Percentiles rank a stretch among this genome's conserved stretches.
Evolutionary conservation across 2,329 filamentous ascomycete species (phyloP).

Genomic region (Penicillium crustosum): DNA sequence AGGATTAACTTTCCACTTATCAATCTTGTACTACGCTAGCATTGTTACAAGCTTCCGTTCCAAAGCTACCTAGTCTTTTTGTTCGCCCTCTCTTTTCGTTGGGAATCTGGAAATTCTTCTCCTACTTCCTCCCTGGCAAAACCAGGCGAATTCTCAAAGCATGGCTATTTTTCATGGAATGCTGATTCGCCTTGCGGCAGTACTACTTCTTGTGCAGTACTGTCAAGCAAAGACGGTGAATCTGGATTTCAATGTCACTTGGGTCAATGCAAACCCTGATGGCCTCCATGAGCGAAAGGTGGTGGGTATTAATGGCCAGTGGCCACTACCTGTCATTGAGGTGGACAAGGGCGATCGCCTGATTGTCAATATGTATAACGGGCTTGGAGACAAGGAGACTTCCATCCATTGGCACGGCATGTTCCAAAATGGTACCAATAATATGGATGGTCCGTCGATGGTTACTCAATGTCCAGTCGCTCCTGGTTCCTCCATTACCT

Average conservation of each 20-base stretch:
- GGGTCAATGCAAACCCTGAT: slow-evolving; percentile 58
- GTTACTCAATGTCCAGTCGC: slow-evolving; percentile 68
- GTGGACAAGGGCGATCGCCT: slow-evolving; percentile 72
- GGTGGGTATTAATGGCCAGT: slow-evolving; percentile 72
- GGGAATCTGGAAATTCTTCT: not conserved
- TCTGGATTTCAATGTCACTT: slow-evolving; percentile 53
- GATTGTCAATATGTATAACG: slow-evolving; percentile 67
- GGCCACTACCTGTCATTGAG: slow-evolving; percentile 71
- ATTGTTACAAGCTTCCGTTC: not conserved
- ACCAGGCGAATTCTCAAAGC: not conserved
- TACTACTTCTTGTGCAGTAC: slow-evolving; percentile 10
- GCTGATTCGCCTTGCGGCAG: not conserved
- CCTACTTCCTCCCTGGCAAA: not conserved
- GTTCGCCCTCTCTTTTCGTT: not conserved
- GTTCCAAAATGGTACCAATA: slow-evolving; percentile 72
- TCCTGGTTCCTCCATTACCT: slow-evolving; percentile 51
- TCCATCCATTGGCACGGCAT: slow-evolving; percentile 76
- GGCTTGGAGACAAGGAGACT: slow-evolving; percentile 62
- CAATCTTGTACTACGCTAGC: not conserved
- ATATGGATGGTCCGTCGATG: slow-evolving; percentile 70
- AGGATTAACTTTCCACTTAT: not conserved
- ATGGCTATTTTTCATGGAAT: not conserved
- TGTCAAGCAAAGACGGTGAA: slow-evolving; percentile 19
- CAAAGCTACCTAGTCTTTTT: not conserved
- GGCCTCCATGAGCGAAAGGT: slow-evolving; percentile 52